A percentile compares a stretch with the other conserved stretches of the same genome.
Conservation (phyloP, 768 basidiomycete genomes). For the Lepiota venenata region DNA sequence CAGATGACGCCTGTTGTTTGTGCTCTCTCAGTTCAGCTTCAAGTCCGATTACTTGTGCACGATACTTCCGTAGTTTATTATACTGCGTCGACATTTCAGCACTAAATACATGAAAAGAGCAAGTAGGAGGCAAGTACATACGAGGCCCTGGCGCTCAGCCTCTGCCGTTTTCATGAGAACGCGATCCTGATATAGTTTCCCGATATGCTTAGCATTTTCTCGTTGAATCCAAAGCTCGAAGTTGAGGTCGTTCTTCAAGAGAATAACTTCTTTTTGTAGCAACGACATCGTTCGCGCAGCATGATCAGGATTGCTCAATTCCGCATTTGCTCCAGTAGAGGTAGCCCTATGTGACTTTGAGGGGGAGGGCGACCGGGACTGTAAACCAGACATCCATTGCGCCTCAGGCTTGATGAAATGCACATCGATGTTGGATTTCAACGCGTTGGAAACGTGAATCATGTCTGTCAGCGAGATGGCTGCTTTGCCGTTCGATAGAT, state of each 20-base stretch:
- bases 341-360: neutral
- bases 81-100: conserved; percentile 41
- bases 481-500: conserved; percentile 33
- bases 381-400: conserved; percentile 44
- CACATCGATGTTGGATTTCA: conserved; percentile 68
- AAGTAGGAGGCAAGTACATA: conserved; percentile 30
- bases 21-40: conserved; percentile 71
- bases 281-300: conserved; percentile 64
- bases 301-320: conserved; percentile 33
- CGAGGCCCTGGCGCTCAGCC: conserved; percentile 77
- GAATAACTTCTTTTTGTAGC: conserved; percentile 71
- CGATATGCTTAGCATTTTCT: conserved; percentile 80
- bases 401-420: conserved; percentile 51
- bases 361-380: conserved; percentile 16
- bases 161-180: conserved; percentile 74
- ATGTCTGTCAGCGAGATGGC: conserved; percentile 71
- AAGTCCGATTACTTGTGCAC: conserved; percentile 60
- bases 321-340: neutral
- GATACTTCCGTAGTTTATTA: conserved; percentile 79
- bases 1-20: conserved; percentile 65
- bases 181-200: conserved; percentile 72
- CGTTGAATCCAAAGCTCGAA: conserved; percentile 83
- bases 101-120: neutral
- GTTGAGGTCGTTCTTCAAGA: conserved; percentile 79
- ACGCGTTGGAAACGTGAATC: conserved; percentile 65